These are phyloP conservation scores for Pseudogymnoascus sp. DNA, from an alignment of 2,329 filamentous ascomycete species.

Conservation along the genomic window DNA sequence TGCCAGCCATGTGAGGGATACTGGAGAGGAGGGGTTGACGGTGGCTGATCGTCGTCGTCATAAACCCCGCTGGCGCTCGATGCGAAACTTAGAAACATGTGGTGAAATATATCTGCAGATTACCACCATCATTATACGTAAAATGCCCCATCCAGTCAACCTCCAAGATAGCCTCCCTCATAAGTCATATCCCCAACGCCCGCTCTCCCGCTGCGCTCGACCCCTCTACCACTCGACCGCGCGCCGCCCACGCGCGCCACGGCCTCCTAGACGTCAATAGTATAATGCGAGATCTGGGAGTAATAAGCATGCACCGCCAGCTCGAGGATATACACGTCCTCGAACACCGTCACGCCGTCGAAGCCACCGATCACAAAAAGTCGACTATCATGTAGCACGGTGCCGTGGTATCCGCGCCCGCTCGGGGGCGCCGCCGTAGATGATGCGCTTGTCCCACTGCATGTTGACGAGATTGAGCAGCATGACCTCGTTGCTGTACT, in stretches of 20 bases:
- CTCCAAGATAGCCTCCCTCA: not conserved
- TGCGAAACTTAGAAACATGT: not conserved
- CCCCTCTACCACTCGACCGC: too few relatives aligned
- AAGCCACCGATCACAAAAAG: conserved; percentile 61
- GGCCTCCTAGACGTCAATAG: conserved; percentile 51
- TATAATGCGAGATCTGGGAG: conserved; percentile 67
- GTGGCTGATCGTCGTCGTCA: not conserved
- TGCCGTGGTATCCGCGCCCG: conserved; percentile 60
- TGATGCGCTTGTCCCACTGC: conserved; percentile 63
- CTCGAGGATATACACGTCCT: conserved; percentile 61
- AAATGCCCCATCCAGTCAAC: not conserved
- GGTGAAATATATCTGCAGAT: conserved; percentile 3
- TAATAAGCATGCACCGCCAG: conserved; percentile 66
- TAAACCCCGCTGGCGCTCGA: not conserved
- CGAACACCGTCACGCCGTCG: conserved; percentile 61
- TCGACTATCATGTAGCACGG: conserved; percentile 59
- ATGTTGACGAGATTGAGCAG: conserved; percentile 65
- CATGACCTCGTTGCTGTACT: conserved; percentile 64
- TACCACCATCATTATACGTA: conserved; percentile 7
- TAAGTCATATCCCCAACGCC: conserved; percentile 9
- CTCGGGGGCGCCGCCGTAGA: conserved; percentile 58
- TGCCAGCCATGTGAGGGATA: not conserved
- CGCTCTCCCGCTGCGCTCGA: not conserved
- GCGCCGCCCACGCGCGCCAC: too few relatives aligned
- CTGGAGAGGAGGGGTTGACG: not conserved